These are phyloP conservation scores for Miscanthus sacchariflorus DNA, from an alignment of 202 grass and related monocot species.

Conservation along the genomic window DNA sequence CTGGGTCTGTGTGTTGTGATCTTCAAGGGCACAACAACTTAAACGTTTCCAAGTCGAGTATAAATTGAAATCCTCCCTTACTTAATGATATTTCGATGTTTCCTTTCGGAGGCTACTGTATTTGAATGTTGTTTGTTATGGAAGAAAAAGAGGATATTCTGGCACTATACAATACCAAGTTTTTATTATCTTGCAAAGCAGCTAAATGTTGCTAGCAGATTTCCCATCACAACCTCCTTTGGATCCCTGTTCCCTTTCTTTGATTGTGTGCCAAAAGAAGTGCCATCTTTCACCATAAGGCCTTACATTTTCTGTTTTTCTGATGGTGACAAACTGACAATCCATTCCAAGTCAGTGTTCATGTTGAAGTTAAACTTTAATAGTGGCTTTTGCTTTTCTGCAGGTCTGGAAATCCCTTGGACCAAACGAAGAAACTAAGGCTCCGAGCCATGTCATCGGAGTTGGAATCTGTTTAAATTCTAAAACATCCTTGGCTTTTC, in stretches of 20 bases:
- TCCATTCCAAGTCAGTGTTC: slow-evolving; percentile 16
- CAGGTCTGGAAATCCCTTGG: slow-evolving; percentile 45
- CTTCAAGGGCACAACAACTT: slow-evolving; percentile 54
- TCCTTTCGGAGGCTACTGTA: slow-evolving; percentile 13
- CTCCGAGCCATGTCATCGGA: neutral
- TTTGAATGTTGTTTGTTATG: slow-evolving; percentile 2
- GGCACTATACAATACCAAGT: neutral
- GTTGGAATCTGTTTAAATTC: slow-evolving; percentile 19
- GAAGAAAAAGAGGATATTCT: neutral
- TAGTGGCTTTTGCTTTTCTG: slow-evolving; percentile 43
- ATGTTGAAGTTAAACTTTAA: slow-evolving; percentile 46
- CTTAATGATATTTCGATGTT: neutral
- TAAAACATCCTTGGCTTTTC: neutral
- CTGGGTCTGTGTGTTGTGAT: slow-evolving; percentile 13
- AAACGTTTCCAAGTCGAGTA: slow-evolving; percentile 64
- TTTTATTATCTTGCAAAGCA: slow-evolving; percentile 8
- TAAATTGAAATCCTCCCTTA: slow-evolving; percentile 14
- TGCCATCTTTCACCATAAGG: slow-evolving; percentile 33
- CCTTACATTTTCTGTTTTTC: slow-evolving; percentile 24
- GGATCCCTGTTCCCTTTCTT: slow-evolving; percentile 21
- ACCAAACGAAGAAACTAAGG: slow-evolving; percentile 30
- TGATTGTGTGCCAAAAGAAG: slow-evolving; percentile 38
- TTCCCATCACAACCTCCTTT: slow-evolving; percentile 5
- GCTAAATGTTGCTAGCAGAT: slow-evolving; percentile 22
- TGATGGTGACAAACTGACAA: slow-evolving; percentile 41